These are phyloP conservation scores for Clausena lansium DNA, from an alignment of 345 rosid genomes.

Conservation along the genomic window DNA sequence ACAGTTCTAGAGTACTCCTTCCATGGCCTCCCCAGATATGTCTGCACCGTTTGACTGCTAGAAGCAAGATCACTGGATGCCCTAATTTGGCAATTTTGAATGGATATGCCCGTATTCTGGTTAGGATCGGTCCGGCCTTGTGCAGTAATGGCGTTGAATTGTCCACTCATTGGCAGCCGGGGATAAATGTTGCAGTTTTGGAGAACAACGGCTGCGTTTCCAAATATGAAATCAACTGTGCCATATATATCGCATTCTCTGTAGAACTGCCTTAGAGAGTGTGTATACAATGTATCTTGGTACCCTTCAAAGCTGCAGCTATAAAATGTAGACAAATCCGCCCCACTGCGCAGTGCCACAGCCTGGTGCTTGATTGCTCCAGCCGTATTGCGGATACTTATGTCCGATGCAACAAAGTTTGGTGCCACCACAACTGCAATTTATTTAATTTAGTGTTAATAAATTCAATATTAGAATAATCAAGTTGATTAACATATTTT, in stretches of 20 bases:
- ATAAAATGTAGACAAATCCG: conserved; percentile 75
- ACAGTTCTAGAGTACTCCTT: conserved; percentile 79
- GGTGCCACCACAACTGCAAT: conserved; percentile 73
- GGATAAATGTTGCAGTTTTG: conserved; percentile 78
- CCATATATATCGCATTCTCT: conserved; percentile 91
- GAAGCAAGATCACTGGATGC: conserved; percentile 69
- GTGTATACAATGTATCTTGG: conserved; percentile 80
- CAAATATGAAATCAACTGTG: conserved; percentile 87
- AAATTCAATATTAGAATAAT: not conserved
- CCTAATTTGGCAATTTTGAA: conserved; percentile 55
- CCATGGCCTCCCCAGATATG: conserved; percentile 90
- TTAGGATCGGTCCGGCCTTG: conserved; percentile 82
- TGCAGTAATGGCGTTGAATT: conserved; percentile 84
- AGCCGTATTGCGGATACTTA: conserved; percentile 85
- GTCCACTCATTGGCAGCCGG: conserved; percentile 63
- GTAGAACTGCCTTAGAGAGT: conserved; percentile 79
- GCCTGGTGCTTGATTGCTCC: conserved; percentile 87
- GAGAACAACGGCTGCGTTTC: conserved; percentile 81
- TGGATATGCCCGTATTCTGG: conserved; percentile 81
- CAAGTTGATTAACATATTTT: too few species aligned
- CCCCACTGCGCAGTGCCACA: conserved; percentile 69
- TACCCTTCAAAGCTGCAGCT: conserved; percentile 84
- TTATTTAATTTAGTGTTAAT: too few species aligned
- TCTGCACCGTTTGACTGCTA: conserved; percentile 37
- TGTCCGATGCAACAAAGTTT: conserved; percentile 70